Evolutionary conservation across 2,329 filamentous ascomycete species (phyloP), one percentile per base, ranked within the genome.

Genomic region (Parafenestella ontariensis): DNA sequence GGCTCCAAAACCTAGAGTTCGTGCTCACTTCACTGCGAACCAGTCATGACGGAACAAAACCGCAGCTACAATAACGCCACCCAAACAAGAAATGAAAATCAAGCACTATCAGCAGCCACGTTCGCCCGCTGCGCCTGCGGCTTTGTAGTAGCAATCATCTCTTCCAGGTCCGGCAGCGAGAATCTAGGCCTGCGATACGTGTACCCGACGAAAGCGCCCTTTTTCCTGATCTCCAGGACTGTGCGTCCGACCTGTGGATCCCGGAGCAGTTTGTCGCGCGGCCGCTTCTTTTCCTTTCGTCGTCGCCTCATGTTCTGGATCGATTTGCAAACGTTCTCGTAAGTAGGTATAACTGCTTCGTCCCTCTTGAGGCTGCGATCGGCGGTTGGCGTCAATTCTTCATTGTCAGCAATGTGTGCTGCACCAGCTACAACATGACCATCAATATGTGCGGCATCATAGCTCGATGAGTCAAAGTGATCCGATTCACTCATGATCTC

Each of bases 121-220:
- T 36, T 49, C n/a, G 33, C 15, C 18, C 59, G 40, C 1, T 11
- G 11, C 23, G 50, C 18, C 8, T 59, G 28, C 7, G 46, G 26
- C 23, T 45, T 56, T 1, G 50, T 11, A 10, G 43, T 39, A 26
- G 36, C 37, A 9, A 66, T 49, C 42, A 40, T 65, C 8, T 67
- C 57, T 17, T 73, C 70, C 43, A 72, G 46, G 31, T 74, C 72
- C 0, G 59, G 50, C 31, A 76, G 43, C 13, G 67, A 68, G 36
- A 73, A 73, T 0, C 49, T 56, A 3, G 81, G 81, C 42, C 87
- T 80, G 11, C 87, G 85, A 81, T 95, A 98, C 1, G 90, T 91
- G 72, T 99, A 99, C 0, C 94, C 94, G 57, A 96, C 77, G 75
- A 98, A 98, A 0, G 92, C 92, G 23, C 85, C 89, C 71, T 84